phyloP scores from a whole-genome alignment of 2,329 filamentous ascomycete species.

The Fusarium pseudocircinatum region DNA sequence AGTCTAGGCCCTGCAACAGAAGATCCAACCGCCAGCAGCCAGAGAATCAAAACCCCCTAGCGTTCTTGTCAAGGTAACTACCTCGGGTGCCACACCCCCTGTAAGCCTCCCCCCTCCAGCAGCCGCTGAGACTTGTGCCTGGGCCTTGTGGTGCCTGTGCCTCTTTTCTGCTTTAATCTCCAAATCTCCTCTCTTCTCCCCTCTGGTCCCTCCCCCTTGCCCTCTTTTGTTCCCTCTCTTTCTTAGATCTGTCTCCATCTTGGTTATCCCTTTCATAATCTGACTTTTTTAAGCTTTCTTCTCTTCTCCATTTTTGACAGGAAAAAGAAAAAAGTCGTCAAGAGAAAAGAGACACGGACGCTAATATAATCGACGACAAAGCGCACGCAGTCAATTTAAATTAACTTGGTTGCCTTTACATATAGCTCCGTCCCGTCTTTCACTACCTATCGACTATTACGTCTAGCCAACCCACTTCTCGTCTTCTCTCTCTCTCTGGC shows the following conservation, averaged over 20 bases:
- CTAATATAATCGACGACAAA: constrained; percentile 14
- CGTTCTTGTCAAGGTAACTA: background rate
- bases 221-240: background rate
- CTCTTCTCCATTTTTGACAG: background rate
- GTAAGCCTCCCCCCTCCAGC: constrained; percentile 3
- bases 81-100: constrained; percentile 14
- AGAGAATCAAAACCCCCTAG: background rate
- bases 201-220: background rate
- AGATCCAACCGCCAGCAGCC: background rate
- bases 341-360: background rate
- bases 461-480: constrained; percentile 18
- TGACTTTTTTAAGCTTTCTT: background rate
- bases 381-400: constrained; percentile 12
- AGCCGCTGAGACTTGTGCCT: constrained; percentile 24
- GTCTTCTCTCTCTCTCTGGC: background rate
- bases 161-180: constrained; percentile 23
- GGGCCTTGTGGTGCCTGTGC: constrained; percentile 1
- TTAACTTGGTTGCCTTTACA: constrained; percentile 11
- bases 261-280: background rate
- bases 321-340: background rate
- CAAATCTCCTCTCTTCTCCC: constrained; percentile 14
- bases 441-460: constrained; percentile 12
- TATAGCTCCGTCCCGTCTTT: constrained; percentile 9
- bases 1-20: background rate
- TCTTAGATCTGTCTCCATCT: background rate